Base-by-base conservation (phyloP, 2,329 filamentous ascomycete species). In the Pyrenochaeta sp. region DNA sequence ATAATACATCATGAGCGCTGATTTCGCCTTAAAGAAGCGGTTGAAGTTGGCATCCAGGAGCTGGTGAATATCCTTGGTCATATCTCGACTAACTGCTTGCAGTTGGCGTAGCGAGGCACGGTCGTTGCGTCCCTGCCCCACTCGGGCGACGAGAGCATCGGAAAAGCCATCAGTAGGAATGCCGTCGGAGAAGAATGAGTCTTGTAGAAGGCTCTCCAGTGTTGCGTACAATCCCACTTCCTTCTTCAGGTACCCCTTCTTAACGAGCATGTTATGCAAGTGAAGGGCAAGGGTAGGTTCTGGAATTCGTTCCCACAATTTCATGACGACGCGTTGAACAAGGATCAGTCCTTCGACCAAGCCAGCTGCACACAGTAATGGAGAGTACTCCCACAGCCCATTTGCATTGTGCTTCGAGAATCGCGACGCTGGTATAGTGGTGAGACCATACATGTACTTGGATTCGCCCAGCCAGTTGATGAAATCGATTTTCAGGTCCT, bases 321-420 rank as follows among this genome's bases (percentile, higher is more conserved):
- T 2, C 58, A 83, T 69, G 28, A 67, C 63, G 8, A 69, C 48
- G 2, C 62, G 59, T 56, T 81, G 83, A 0, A 73, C 61, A 19
- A 81, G 50, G 32, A 82, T 77, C 0, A 85, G 73, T 1, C 69
- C 79, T 59, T 85, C 82, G 47, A 75, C 67, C 6, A 85, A 71
- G 0, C 81, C 80, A 10, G 77, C 76, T 15, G 81, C 83, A 37
- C 82, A 84, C 2, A 84, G 72, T 37, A 79, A 84, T 0, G 82
- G 83, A 2, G 80, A 84, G 53, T 81, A 82, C 19, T 81, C 77
- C 77, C 79, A 84, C 0, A 84, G 69, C 0, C 81, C 81, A 47
- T 84, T 83, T 0, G 75, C 5, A 56, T 80, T 75, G 1, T 72
- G 74, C 13, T 69, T 65, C 0, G 76, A 67, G 60, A 84, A 84